These are phyloP conservation scores for Amaranthus cruentus DNA, from an alignment of 148 eudicot species.

Conservation along the genomic window DNA sequence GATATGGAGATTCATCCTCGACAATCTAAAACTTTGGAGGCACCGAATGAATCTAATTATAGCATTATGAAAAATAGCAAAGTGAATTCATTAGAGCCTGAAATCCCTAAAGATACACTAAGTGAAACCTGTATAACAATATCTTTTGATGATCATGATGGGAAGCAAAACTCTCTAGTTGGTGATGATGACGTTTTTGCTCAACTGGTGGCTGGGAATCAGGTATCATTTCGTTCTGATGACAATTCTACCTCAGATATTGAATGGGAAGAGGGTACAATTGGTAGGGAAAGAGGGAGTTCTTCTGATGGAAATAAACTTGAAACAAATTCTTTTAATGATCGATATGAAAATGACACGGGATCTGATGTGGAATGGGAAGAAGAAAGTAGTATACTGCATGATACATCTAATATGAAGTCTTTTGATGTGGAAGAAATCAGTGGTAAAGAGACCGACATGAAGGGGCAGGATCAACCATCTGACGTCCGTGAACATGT, in stretches of 20 bases:
- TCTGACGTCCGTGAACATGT: conserved; percentile 28
- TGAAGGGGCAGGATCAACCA: conserved; percentile 52
- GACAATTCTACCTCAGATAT: conserved; percentile 50
- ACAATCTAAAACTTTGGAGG: conserved; percentile 22
- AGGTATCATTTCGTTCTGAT: conserved; percentile 27
- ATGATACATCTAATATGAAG: conserved; percentile 1
- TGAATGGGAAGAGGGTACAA: conserved; percentile 76
- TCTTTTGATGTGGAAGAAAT: conserved; percentile 13
- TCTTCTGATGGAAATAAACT: conserved; percentile 14
- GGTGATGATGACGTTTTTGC: conserved; percentile 72
- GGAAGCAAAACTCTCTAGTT: conserved; percentile 29
- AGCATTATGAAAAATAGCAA: conserved; percentile 17
- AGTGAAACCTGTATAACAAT: conserved; percentile 47
- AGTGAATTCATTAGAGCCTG: conserved; percentile 25
- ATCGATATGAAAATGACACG: conserved; percentile 23
- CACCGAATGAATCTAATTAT: conserved; percentile 20
- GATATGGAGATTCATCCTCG: conserved; percentile 20
- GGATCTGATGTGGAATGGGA: conserved; percentile 28
- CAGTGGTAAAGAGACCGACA: conserved; percentile 33
- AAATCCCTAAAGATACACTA: conserved; percentile 17
- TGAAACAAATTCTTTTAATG: conserved; percentile 19
- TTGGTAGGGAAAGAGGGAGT: conserved; percentile 27
- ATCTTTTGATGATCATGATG: conserved; percentile 54
- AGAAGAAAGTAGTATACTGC: conserved; percentile 9
- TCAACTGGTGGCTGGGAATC: conserved; percentile 56